phyloP scores from a whole-genome alignment of 2,329 filamentous ascomycete genomes.

The Acephala macrosclerotiorum region DNA sequence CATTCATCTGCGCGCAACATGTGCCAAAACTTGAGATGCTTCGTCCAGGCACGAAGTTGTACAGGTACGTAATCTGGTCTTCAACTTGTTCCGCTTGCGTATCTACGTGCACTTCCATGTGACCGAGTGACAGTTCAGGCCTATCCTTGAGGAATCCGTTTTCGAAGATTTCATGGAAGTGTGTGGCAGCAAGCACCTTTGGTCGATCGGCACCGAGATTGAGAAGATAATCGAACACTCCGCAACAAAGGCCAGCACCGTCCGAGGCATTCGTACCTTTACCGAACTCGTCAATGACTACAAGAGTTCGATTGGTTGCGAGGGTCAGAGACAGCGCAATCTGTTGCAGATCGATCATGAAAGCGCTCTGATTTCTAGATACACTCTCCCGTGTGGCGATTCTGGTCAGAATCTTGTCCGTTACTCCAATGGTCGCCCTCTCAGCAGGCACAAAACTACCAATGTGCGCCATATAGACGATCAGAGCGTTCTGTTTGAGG shows the following conservation, averaged over 20 bases:
- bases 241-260: slow-evolving; percentile 64
- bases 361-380: slow-evolving; percentile 65
- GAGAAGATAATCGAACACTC: slow-evolving; percentile 64
- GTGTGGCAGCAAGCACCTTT: slow-evolving; percentile 67
- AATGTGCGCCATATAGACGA: slow-evolving; percentile 90
- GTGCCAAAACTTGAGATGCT: slow-evolving; percentile 86
- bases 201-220: slow-evolving; percentile 55
- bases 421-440: slow-evolving; percentile 79
- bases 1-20: slow-evolving; percentile 86
- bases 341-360: slow-evolving; percentile 85
- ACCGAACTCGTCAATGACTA: slow-evolving; percentile 93
- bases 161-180: slow-evolving; percentile 78
- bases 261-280: slow-evolving; percentile 67
- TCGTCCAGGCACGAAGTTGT: slow-evolving; percentile 71
- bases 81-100: slow-evolving; percentile 56
- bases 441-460: slow-evolving; percentile 91
- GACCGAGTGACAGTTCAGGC: slow-evolving; percentile 63
- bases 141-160: slow-evolving; percentile 60
- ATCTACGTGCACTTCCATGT: slow-evolving; percentile 76
- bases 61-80: slow-evolving; percentile 77
- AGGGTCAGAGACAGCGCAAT: slow-evolving; percentile 78
- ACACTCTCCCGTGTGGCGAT: slow-evolving; percentile 77
- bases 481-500: slow-evolving; percentile 89
- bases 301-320: slow-evolving; percentile 76
- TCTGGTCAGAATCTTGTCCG: slow-evolving; percentile 90